Evolutionary conservation across 208 protist species (phyloP), one percentile per base, ranked within the genome.

Genomic region (Leishmania braziliensis): DNA sequence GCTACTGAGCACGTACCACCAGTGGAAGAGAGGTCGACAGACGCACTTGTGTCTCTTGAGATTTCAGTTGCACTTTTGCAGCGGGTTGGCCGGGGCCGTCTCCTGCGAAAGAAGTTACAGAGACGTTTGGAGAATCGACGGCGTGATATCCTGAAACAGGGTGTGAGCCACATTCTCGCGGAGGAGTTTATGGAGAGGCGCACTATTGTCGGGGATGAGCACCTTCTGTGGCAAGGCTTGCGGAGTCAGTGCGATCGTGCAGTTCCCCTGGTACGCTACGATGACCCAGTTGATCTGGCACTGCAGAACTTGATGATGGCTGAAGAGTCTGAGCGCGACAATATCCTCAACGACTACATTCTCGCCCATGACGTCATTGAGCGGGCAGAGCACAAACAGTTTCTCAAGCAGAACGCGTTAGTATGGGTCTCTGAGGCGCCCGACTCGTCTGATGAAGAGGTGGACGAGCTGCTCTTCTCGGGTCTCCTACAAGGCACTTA

Each of bases 381-480:
- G 68, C 66, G 79, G 6, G 82, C 84, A 29, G 85, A 89, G 82
- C 70, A 83, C 50, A 85, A 86, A 53, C 82, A 89, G 20, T 75
- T 83, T 48, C 39, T 83, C 8, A 81, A 81, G 39, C 63, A 33
- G 23, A 81, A 33, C n/a, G 1, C 77, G 18, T 23, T 54, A 3
- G 29, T 54, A 1, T 58, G 50, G 62, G 63, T 69, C 9, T 51
- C 65, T 20, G 51, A 33, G 50, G 69, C 54, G 6, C 69, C 68
- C 20, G 77, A 66, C 46, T 75, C 53, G 26, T 73, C 77, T 39
- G 77, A 81, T 33, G 77, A 81, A 26, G 77, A 63, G 20, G 77
- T 66, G 12, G n/a, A 20, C n/a, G 60, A 65, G 20, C 23, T 33
- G n/a, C 60, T 14, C n/a, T 65, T 36, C 9, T 65, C 60, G 5